These are phyloP conservation scores for Fraxinus paxiana DNA, from an alignment of 305 asterid genomes.

Conservation along the genomic window DNA sequence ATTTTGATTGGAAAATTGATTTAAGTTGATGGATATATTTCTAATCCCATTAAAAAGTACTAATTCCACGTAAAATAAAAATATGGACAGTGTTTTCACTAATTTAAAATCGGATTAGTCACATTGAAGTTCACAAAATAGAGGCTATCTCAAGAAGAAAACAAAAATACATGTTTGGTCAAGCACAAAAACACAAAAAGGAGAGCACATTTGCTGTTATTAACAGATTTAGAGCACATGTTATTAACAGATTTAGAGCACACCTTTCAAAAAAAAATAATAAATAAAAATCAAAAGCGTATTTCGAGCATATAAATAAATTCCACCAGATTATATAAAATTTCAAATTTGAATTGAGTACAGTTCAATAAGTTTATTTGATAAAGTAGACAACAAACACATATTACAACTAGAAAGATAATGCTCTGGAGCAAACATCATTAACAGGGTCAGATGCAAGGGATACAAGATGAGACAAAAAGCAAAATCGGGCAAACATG, in stretches of 20 bases:
- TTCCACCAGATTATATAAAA: not conserved
- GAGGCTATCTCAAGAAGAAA: not conserved
- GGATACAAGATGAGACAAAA: not conserved
- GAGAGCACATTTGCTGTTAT: not conserved
- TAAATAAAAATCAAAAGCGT: not conserved
- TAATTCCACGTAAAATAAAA: not conserved
- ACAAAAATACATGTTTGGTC: not conserved
- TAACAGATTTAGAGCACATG: not conserved
- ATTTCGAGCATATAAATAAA: not conserved
- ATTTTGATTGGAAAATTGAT: not conserved
- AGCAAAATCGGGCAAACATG: not conserved
- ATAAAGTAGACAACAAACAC: not conserved
- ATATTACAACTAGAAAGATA: not conserved
- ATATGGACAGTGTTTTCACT: not conserved
- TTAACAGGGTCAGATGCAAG: not conserved
- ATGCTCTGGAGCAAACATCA: not conserved
- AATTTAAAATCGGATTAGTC: not conserved
- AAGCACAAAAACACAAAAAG: not conserved
- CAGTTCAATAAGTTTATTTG: not conserved
- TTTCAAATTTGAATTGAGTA: not conserved
- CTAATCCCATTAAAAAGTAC: not conserved
- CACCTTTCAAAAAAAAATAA: not conserved
- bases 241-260: not conserved
- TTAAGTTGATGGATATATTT: not conserved
- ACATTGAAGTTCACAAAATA: not conserved